Percentiles rank a stretch among this genome's conserved stretches.
Evolutionary conservation across 768 basidiomycete genomes (phyloP).

Genomic region (Tulasnella sp.): DNA sequence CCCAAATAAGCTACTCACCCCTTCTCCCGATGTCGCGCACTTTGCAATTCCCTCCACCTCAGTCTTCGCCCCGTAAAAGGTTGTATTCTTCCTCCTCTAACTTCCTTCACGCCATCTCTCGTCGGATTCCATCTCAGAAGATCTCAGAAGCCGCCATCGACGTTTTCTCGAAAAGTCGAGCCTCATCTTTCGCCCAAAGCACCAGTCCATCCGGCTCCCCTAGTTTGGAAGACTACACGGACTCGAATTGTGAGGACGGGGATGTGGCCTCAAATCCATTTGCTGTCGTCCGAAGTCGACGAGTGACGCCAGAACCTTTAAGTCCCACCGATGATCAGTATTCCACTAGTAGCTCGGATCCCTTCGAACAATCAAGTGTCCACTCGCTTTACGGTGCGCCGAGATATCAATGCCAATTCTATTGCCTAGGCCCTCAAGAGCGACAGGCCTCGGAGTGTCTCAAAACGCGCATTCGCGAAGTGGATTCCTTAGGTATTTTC

Average conservation of each 20-base stretch:
- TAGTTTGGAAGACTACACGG: background rate
- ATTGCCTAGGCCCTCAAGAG: background rate
- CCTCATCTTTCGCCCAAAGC: background rate
- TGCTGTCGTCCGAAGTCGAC: slow-evolving; percentile 2
- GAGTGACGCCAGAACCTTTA: background rate
- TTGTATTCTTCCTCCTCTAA: background rate
- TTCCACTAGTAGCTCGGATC: background rate
- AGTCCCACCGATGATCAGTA: background rate
- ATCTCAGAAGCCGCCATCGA: background rate
- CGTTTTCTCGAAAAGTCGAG: background rate
- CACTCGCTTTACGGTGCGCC: background rate
- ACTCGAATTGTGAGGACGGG: background rate
- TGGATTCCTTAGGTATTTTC: background rate
- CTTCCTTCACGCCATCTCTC: background rate
- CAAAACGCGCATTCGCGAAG: background rate
- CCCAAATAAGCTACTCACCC: background rate
- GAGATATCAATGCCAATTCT: background rate
- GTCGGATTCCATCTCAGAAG: background rate
- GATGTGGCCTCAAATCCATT: background rate
- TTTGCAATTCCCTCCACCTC: background rate
- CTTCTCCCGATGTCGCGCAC: background rate
- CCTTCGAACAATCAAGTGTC: background rate
- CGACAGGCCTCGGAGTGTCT: background rate
- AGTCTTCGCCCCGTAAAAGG: background rate
- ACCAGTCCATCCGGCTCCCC: background rate